Evolutionary conservation across 73 alveolate species (phyloP).

Genomic region (Tetrahymena malaccensis): DNA sequence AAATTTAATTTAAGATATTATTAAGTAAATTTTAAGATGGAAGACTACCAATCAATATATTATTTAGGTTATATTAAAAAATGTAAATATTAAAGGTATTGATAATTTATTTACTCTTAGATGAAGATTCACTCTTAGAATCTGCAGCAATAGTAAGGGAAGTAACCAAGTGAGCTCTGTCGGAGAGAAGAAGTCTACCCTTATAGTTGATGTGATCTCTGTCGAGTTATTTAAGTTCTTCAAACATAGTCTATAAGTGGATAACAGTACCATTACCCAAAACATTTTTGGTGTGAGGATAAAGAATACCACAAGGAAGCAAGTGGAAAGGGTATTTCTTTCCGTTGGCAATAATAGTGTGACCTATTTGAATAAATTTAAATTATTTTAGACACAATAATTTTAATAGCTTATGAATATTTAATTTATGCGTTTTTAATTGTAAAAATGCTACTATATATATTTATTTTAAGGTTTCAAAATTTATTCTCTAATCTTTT

Average conservation of each 20-base stretch:
- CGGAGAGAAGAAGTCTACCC: conserved; percentile 57
- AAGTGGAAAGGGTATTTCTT: conserved; percentile 88
- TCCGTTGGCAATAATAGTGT: conserved; percentile 83
- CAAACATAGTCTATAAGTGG: conserved; percentile 53
- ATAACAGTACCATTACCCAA: conserved; percentile 95
- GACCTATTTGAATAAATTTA: conserved; percentile 8
- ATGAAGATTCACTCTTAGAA: conserved; percentile 33
- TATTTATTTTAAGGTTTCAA: not conserved
- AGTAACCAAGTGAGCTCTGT: conserved; percentile 77
- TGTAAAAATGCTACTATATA: not conserved
- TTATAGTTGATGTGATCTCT: conserved; percentile 51
- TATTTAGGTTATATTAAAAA: not conserved
- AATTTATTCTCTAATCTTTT: not conserved
- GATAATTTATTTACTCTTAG: conserved; percentile 5
- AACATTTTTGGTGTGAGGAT: conserved; percentile 66
- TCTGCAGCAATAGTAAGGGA: conserved; percentile 33
- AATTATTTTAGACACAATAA: not conserved
- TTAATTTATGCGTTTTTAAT: not conserved
- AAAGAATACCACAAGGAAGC: conserved; percentile 92
- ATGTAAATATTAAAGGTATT: not conserved
- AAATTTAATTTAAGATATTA: not conserved
- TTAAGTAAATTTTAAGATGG: not conserved
- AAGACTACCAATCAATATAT: not conserved
- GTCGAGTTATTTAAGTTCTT: conserved; percentile 67
- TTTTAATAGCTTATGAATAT: not conserved